Conservation (phyloP, 345 rosid genomes). For the Reutealis trisperma region DNA sequence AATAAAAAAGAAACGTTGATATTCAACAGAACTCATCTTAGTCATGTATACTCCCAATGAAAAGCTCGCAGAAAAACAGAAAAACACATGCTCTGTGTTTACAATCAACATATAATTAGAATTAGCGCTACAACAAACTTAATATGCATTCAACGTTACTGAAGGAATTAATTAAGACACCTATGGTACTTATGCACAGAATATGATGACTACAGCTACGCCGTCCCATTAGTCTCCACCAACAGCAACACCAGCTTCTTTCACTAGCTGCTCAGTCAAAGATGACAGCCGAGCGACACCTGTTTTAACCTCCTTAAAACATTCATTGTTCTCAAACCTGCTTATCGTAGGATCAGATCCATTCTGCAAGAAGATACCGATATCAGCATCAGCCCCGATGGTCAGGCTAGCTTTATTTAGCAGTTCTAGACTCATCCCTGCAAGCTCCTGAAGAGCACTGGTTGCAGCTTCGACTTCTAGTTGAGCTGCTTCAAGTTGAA, state of each 20-base stretch:
- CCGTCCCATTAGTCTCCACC: conserved; percentile 20
- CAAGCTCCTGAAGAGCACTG: conserved; percentile 61
- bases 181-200: conserved; percentile 17
- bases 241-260: conserved; percentile 58
- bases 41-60: background rate
- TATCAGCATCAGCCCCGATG: conserved; percentile 37
- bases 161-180: background rate
- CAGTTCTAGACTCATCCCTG: conserved; percentile 69
- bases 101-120: background rate
- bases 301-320: conserved; percentile 48
- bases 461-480: conserved; percentile 85
- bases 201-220: conserved; percentile 21
- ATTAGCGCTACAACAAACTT: conserved; percentile 10
- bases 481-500: conserved; percentile 76
- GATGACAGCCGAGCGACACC: conserved; percentile 58
- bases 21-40: background rate
- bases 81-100: background rate
- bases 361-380: conserved; percentile 16
- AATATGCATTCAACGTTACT: background rate
- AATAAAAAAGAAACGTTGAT: no score
- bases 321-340: conserved; percentile 35
- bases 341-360: conserved; percentile 13
- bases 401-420: conserved; percentile 49
- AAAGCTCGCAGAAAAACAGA: background rate
- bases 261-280: conserved; percentile 63